Conservation (phyloP, 2,329 filamentous ascomycete genomes). For the Alternaria infectoria region DNA sequence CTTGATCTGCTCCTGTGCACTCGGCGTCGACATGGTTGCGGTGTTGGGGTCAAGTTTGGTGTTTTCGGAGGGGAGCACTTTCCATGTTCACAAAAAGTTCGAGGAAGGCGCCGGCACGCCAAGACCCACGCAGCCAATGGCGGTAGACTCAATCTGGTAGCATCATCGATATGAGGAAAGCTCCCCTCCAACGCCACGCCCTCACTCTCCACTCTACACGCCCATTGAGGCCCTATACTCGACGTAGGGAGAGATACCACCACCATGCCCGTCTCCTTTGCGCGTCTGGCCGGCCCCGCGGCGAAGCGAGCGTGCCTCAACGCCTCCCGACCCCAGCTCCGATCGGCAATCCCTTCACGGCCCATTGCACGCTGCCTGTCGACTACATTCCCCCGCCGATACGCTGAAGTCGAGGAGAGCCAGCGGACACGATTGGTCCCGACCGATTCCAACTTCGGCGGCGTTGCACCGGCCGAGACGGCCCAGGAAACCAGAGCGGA, state of each 20-base stretch:
- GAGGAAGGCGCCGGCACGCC: conserved; percentile 23
- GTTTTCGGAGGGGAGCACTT: conserved; percentile 25
- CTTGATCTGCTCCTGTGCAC: conserved; percentile 62
- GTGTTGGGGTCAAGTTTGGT: conserved; percentile 12
- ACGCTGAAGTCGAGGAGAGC: conserved; percentile 62
- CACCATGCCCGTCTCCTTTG: conserved; percentile 73
- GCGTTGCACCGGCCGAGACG: conserved; percentile 53
- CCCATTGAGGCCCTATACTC: conserved; percentile 44
- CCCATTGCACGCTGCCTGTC: conserved; percentile 68
- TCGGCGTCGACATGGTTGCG: conserved; percentile 52
- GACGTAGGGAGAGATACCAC: conserved; percentile 35
- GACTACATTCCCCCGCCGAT: conserved; percentile 66
- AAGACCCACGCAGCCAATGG: conserved; percentile 40
- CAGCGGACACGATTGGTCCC: conserved; percentile 67
- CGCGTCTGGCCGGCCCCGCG: conserved; percentile 74
- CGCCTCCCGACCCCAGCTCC: conserved; percentile 57
- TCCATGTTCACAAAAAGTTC: conserved; percentile 33
- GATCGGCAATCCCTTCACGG: conserved; percentile 46
- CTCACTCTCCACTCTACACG: conserved; percentile 38
- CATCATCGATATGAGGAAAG: conserved; percentile 36
- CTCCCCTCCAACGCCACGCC: conserved; percentile 44
- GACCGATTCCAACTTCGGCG: conserved; percentile 68
- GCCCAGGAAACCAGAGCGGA: conserved; percentile 53
- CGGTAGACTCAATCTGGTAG: conserved; percentile 31
- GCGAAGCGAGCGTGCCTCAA: conserved; percentile 69